These are phyloP conservation scores for Metschnikowia shivogae DNA, from an alignment of 805 yeast genomes.

Conservation along the genomic window DNA sequence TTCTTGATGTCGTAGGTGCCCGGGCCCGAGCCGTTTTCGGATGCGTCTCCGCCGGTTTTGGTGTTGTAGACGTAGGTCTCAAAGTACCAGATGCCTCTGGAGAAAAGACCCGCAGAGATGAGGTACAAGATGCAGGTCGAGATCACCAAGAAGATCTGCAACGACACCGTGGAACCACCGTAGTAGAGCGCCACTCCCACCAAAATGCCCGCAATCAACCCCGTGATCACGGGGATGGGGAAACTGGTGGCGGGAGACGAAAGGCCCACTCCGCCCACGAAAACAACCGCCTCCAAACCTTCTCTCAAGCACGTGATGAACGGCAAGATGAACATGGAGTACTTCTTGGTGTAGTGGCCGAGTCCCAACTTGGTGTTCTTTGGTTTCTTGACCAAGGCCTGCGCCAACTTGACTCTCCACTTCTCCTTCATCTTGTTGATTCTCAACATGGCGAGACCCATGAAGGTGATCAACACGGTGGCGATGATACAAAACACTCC, in stretches of 20 bases:
- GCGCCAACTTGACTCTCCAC: slow-evolving; percentile 94
- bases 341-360: slow-evolving; percentile 60
- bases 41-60: slow-evolving; percentile 87
- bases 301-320: slow-evolving; percentile 89
- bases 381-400: slow-evolving; percentile 52
- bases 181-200: slow-evolving; percentile 72
- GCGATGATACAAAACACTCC: slow-evolving; percentile 92
- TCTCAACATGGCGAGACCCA: slow-evolving; percentile 96
- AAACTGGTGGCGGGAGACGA: slow-evolving; percentile 44
- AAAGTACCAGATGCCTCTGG: slow-evolving; percentile 89
- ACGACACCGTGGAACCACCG: slow-evolving; percentile 78
- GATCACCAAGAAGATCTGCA: slow-evolving; percentile 79
- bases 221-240: slow-evolving; percentile 88
- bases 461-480: slow-evolving; percentile 76
- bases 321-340: slow-evolving; percentile 85
- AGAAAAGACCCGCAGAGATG: slow-evolving; percentile 90
- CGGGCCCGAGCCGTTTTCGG: slow-evolving; percentile 89
- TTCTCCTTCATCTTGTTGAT: slow-evolving; percentile 93
- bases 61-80: slow-evolving; percentile 62
- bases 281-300: slow-evolving; percentile 59
- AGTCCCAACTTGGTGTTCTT: slow-evolving; percentile 46
- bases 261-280: slow-evolving; percentile 43
- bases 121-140: slow-evolving; percentile 87
- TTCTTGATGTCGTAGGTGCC: slow-evolving; percentile 83
- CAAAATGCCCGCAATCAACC: slow-evolving; percentile 70